phyloP scores from a whole-genome alignment of 257 asterid genomes.

The Petunia secreta region DNA sequence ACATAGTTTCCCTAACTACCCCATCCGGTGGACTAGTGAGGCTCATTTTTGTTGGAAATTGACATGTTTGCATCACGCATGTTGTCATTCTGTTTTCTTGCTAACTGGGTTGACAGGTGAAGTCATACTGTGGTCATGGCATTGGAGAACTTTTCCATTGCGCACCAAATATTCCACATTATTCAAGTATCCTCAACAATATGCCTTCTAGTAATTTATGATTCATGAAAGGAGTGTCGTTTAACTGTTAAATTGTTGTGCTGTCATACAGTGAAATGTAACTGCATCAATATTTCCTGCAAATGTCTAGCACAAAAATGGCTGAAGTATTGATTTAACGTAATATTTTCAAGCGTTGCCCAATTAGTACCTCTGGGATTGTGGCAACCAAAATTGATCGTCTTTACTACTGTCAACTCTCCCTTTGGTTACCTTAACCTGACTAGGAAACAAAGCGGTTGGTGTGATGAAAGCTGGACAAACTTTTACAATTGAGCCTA shows the following conservation, averaged over 20 bases:
- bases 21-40: not conserved
- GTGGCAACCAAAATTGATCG: not conserved
- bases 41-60: not conserved
- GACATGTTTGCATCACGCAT: conserved; percentile 10
- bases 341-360: not conserved
- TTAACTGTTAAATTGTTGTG: not conserved
- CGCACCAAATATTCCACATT: conserved; percentile 98
- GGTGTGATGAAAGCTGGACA: conserved; percentile 98
- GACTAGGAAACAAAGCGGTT: conserved; percentile 93
- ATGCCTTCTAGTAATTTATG: not conserved
- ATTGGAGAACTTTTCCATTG: conserved; percentile 97
- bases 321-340: not conserved
- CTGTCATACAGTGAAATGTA: not conserved
- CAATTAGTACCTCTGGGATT: conserved; percentile 18
- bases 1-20: not conserved
- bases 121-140: conserved; percentile 94
- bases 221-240: not conserved
- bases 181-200: conserved; percentile 82
- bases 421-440: conserved; percentile 50
- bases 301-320: not conserved
- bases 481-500: conserved; percentile 95
- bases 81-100: conserved; percentile 12
- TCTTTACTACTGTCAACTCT: not conserved
- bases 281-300: not conserved
- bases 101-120: conserved; percentile 72